A percentile compares a stretch with the other conserved stretches of the same genome.
Conservation (phyloP, 768 basidiomycete species). For the Holtermannia corniformis region DNA sequence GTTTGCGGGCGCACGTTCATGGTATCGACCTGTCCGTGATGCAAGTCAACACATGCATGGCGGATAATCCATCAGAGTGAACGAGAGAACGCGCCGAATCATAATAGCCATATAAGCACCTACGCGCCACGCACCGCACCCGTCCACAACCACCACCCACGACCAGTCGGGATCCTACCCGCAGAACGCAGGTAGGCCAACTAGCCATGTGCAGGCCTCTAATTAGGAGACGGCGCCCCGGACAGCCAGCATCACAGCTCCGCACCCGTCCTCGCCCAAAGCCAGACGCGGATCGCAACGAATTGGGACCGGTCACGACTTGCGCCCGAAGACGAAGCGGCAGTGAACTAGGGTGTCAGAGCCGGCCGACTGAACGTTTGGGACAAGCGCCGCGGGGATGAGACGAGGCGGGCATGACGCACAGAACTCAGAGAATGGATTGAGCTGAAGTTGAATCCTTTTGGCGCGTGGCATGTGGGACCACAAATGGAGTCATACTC, state of each 20-base stretch:
- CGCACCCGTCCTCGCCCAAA: background rate
- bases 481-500: background rate
- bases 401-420: conserved; percentile 8
- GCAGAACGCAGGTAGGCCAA: background rate
- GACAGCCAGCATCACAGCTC: background rate
- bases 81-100: background rate
- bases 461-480: conserved; percentile 4
- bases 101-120: background rate
- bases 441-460: conserved; percentile 40
- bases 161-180: background rate
- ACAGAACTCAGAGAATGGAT: conserved; percentile 38
- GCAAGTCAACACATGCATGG: background rate
- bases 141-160: background rate
- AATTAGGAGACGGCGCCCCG: background rate
- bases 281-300: no score
- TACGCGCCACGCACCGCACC: background rate
- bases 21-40: no score
- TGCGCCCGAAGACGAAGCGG: no score
- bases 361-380: no score
- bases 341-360: no score
- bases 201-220: background rate
- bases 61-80: background rate
- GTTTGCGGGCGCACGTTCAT: background rate
- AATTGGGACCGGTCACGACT: no score
- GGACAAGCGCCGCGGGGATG: no score